Percentiles rank a stretch among this genome's conserved stretches.
These are phyloP conservation scores for Bruguiera sexangula DNA, from an alignment of 345 rosid species.

Conservation along the genomic window DNA sequence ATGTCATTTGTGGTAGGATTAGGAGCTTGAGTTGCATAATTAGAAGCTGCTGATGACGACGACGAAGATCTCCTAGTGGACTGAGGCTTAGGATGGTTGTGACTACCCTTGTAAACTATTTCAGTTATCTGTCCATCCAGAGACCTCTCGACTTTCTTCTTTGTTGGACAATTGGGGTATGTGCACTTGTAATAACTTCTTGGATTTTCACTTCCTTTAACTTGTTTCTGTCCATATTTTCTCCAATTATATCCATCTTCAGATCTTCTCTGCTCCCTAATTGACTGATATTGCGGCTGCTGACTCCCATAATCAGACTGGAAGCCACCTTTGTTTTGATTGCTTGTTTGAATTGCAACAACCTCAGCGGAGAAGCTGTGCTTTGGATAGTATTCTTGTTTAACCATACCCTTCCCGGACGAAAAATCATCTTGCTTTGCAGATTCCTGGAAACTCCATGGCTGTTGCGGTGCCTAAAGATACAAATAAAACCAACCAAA, in stretches of 20 bases:
- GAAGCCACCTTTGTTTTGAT: slow-evolving; percentile 24
- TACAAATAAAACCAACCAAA: slow-evolving; percentile 1
- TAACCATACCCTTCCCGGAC: slow-evolving; percentile 16
- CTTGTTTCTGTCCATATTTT: slow-evolving; percentile 95
- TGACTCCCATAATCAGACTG: slow-evolving; percentile 32
- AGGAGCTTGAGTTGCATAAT: slow-evolving; percentile 37
- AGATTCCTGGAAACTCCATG: slow-evolving; percentile 45
- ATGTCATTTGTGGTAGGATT: slow-evolving; percentile 30
- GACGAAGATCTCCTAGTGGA: slow-evolving; percentile 62
- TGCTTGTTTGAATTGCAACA: slow-evolving; percentile 37
- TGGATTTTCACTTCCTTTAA: slow-evolving; percentile 92
- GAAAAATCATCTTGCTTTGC: slow-evolving; percentile 32
- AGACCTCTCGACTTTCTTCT: slow-evolving; percentile 90
- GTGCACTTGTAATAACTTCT: slow-evolving; percentile 96
- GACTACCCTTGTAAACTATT: slow-evolving; percentile 85
- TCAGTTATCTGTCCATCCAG: slow-evolving; percentile 81
- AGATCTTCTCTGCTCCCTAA: slow-evolving; percentile 56
- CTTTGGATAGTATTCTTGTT: slow-evolving; percentile 20
- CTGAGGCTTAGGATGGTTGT: slow-evolving; percentile 84
- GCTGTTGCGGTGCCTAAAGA: slow-evolving; percentile 42
- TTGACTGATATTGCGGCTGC: slow-evolving; percentile 38
- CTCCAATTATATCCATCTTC: slow-evolving; percentile 96
- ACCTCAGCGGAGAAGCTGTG: slow-evolving; percentile 45
- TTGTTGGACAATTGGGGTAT: slow-evolving; percentile 63
- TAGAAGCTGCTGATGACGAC: slow-evolving; percentile 21